A percentile compares a stretch with the other conserved stretches of the same genome.
Evolutionary conservation across 345 rosid genomes (phyloP).

Genomic region (Pistacia vera): DNA sequence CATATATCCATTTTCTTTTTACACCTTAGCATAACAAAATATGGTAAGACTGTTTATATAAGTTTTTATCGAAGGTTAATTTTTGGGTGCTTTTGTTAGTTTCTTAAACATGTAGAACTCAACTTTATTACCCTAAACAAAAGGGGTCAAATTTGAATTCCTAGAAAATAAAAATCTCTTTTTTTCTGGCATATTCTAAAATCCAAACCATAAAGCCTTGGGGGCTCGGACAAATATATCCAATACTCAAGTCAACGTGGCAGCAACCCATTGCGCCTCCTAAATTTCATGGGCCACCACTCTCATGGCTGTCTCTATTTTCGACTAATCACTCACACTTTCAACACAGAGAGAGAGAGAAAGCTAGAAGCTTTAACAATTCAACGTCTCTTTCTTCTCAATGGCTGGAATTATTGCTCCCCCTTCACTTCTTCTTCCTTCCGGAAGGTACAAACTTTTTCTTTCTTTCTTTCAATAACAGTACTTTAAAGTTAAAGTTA

Average conservation of each 20-base stretch:
- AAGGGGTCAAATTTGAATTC: too few species aligned
- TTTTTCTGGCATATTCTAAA: too few species aligned
- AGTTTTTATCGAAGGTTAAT: too few species aligned
- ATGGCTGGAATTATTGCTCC: constrained; percentile 66
- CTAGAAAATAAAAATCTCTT: too few species aligned
- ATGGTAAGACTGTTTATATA: too few species aligned
- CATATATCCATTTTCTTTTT: too few species aligned
- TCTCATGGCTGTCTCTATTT: constrained; percentile 14
- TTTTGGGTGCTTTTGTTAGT: too few species aligned
- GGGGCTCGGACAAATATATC: constrained; percentile 19
- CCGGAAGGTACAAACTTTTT: constrained; percentile 48
- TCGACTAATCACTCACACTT: background rate
- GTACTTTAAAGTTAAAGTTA: background rate
- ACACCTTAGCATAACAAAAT: too few species aligned
- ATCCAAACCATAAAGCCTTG: too few species aligned
- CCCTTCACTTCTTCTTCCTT: constrained; percentile 52
- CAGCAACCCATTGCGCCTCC: constrained; percentile 52
- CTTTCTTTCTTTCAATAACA: background rate
- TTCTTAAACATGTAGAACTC: too few species aligned
- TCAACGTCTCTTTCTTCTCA: constrained; percentile 18
- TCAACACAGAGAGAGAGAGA: too few species aligned
- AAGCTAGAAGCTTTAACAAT: background rate
- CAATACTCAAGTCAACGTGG: constrained; percentile 47
- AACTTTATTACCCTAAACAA: too few species aligned
- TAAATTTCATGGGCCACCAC: constrained; percentile 50